These are phyloP conservation scores for Arabidopsis hybrid DNA, from an alignment of 441 rosid species.

Conservation along the genomic window DNA sequence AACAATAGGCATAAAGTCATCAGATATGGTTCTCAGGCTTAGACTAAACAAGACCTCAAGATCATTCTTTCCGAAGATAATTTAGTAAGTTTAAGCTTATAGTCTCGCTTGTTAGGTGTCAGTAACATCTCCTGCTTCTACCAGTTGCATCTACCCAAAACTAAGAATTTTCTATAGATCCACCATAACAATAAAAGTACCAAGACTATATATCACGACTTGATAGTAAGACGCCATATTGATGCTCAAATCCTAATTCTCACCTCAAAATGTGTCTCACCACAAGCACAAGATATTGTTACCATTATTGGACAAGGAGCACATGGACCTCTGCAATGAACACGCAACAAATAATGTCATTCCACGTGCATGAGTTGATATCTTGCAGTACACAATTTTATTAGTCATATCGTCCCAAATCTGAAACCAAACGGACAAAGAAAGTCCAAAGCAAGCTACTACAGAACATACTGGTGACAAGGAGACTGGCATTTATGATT, in stretches of 20 bases:
- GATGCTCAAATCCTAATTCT: conserved; percentile 41
- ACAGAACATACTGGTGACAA: conserved; percentile 75
- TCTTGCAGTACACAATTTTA: conserved; percentile 24
- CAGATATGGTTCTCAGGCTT: neutral
- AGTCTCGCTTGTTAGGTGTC: conserved; percentile 5
- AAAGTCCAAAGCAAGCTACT: conserved; percentile 21
- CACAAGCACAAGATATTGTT: conserved; percentile 84
- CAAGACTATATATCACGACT: conserved; percentile 10
- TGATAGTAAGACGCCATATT: conserved; percentile 13
- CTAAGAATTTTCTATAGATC: conserved; percentile 12
- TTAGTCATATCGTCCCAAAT: conserved; percentile 4
- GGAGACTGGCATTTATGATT: conserved; percentile 94
- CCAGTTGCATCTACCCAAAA: neutral
- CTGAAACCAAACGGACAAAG: conserved; percentile 10
- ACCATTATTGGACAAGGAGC: conserved; percentile 98
- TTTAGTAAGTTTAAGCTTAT: conserved; percentile 10
- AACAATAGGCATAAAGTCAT: conserved; percentile 7
- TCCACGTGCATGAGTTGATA: conserved; percentile 7
- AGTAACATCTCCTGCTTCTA: neutral
- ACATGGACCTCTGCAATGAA: conserved; percentile 81
- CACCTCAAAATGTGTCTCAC: conserved; percentile 85
- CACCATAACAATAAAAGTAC: neutral
- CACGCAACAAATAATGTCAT: conserved; percentile 30
- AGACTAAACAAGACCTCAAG: conserved; percentile 6
- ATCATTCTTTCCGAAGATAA: neutral